A percentile compares a stretch with the other conserved stretches of the same genome.
These are phyloP conservation scores for Crotalaria pallida DNA, from an alignment of 306 rosid species.

Conservation along the genomic window DNA sequence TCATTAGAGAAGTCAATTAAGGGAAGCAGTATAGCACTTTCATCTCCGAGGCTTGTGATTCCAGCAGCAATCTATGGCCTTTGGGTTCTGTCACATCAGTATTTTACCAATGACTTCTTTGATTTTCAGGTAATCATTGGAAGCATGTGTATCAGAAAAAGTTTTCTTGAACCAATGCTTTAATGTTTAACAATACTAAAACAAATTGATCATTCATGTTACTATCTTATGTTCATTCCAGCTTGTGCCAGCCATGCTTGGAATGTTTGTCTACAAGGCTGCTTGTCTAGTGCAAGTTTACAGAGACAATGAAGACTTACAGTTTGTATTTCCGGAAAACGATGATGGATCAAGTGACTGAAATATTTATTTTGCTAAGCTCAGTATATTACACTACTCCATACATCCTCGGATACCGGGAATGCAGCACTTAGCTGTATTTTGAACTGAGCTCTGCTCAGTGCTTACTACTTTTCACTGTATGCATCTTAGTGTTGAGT, in stretches of 20 bases:
- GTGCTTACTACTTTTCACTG: background rate
- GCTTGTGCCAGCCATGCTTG: constrained; percentile 94
- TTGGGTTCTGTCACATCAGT: constrained; percentile 66
- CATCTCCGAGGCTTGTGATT: constrained; percentile 91
- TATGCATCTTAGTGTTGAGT: background rate
- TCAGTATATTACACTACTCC: background rate
- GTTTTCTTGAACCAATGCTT: background rate
- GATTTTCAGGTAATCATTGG: constrained; percentile 75
- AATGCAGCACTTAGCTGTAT: constrained; percentile 6
- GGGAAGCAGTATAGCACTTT: constrained; percentile 75
- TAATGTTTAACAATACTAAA: background rate
- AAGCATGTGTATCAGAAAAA: background rate
- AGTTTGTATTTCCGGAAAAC: constrained; percentile 57
- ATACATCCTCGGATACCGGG: background rate
- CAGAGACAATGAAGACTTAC: constrained; percentile 80
- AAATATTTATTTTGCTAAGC: constrained; percentile 11
- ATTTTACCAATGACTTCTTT: constrained; percentile 49
- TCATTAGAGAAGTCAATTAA: constrained; percentile 58
- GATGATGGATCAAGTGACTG: constrained; percentile 29
- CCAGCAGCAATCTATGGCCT: constrained; percentile 80
- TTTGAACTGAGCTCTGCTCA: background rate
- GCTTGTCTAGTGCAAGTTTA: constrained; percentile 86
- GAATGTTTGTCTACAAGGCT: constrained; percentile 92
- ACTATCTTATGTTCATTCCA: constrained; percentile 25
- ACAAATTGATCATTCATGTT: background rate